Conservation (phyloP, 1,284 basidiomycete genomes). For the Malassezia slooffiae region DNA sequence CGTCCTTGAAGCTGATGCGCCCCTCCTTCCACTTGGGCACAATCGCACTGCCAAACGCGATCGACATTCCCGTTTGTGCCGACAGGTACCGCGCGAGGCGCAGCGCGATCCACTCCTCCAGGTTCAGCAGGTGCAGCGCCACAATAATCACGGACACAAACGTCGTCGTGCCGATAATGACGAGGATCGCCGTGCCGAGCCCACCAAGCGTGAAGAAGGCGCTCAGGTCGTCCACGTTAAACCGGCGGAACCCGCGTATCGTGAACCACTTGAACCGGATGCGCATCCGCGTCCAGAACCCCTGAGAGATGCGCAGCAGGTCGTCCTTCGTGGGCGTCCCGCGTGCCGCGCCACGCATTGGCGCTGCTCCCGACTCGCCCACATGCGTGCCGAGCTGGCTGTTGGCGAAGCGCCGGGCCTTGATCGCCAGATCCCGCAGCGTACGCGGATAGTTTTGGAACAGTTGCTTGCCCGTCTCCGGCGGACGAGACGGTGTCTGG, state of each 20-base stretch:
- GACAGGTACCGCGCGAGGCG: slow-evolving; percentile 88
- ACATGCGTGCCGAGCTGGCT: background rate
- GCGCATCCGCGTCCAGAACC: slow-evolving; percentile 76
- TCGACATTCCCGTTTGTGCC: slow-evolving; percentile 77
- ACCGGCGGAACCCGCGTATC: slow-evolving; percentile 84
- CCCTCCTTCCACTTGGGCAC: slow-evolving; percentile 96
- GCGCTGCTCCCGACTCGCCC: too few species aligned
- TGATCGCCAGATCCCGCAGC: slow-evolving; percentile 30
- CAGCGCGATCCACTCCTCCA: slow-evolving; percentile 82
- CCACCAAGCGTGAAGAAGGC: slow-evolving; percentile 76
- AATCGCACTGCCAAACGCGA: slow-evolving; percentile 94
- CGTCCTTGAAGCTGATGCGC: slow-evolving; percentile 88
- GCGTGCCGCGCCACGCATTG: slow-evolving; percentile 3
- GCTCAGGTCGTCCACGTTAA: slow-evolving; percentile 92
- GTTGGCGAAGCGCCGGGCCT: slow-evolving; percentile 21
- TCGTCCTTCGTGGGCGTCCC: slow-evolving; percentile 50
- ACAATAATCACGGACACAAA: slow-evolving; percentile 90
- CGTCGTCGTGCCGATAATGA: slow-evolving; percentile 91
- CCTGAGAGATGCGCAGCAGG: slow-evolving; percentile 69
- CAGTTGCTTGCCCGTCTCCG: background rate
- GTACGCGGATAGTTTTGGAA: slow-evolving; percentile 40
- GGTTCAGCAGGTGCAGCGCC: slow-evolving; percentile 72
- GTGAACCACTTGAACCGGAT: slow-evolving; percentile 98
- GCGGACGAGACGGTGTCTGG: too few species aligned
- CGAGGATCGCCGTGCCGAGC: slow-evolving; percentile 82